Percentiles rank a stretch among this genome's conserved stretches.
These are phyloP conservation scores for Aciculoconidium aculeatum DNA, from an alignment of 805 yeast species.

Conservation along the genomic window DNA sequence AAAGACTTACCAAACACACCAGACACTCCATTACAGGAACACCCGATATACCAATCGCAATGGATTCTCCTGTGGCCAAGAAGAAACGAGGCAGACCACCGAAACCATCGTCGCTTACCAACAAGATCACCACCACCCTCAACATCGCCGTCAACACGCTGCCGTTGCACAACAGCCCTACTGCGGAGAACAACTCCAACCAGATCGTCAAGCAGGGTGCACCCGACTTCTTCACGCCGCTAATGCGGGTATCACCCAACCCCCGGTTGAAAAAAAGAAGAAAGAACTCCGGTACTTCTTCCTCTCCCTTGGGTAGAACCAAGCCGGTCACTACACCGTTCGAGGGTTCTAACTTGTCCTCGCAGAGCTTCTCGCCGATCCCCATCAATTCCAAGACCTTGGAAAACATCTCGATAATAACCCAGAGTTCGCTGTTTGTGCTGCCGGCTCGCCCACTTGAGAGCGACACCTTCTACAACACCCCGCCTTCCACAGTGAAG, in stretches of 20 bases:
- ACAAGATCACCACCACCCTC: constrained; percentile 34
- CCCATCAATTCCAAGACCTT: constrained; percentile 27
- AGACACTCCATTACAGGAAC: too few relatives aligned
- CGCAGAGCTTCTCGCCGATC: constrained; percentile 13
- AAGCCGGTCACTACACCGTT: constrained; percentile 2
- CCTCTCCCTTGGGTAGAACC: constrained; percentile 6
- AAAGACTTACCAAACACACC: too few relatives aligned
- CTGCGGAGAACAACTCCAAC: constrained; percentile 35
- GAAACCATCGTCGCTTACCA: constrained; percentile 31
- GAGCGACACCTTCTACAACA: constrained; percentile 3
- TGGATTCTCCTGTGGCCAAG: constrained; percentile 21
- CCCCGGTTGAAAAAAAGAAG: constrained; percentile 7
- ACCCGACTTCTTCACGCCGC: constrained; percentile 39
- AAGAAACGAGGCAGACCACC: constrained; percentile 44
- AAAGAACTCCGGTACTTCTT: constrained; percentile 6
- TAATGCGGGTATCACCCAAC: constrained; percentile 37
- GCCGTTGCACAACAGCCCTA: constrained; percentile 29
- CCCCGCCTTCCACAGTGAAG: too few relatives aligned
- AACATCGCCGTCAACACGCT: constrained; percentile 37
- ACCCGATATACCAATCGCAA: too few relatives aligned
- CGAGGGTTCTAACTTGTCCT: constrained; percentile 9
- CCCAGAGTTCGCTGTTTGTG: constrained; percentile 11
- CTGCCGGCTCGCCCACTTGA: constrained; percentile 5
- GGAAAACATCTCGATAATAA: constrained; percentile 29
- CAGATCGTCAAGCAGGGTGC: constrained; percentile 34